phyloP scores from a whole-genome alignment of 768 basidiomycete species.

The Mycena capillaripes region DNA sequence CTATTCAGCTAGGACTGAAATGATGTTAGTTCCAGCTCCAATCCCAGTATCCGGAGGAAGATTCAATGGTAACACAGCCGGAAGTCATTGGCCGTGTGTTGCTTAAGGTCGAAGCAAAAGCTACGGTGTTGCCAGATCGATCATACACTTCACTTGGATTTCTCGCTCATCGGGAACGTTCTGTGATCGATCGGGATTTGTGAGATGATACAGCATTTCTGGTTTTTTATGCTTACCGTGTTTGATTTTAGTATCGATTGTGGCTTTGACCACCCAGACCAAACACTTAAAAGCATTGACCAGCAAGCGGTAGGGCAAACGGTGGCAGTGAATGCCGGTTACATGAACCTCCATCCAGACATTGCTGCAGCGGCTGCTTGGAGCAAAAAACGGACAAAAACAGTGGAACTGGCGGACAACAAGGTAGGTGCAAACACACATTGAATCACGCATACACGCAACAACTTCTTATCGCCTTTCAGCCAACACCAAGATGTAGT shows the following conservation, averaged over 20 bases:
- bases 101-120: conserved; percentile 6
- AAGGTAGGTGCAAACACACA: background rate
- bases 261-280: conserved; percentile 22
- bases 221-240: background rate
- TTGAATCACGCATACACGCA: too few relatives aligned
- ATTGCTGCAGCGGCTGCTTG: background rate
- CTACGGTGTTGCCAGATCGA: conserved; percentile 13
- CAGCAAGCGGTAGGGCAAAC: too few relatives aligned
- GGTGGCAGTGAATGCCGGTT: background rate
- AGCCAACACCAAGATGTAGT: conserved; percentile 15
- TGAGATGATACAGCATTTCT: background rate
- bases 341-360: conserved; percentile 6
- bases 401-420: background rate
- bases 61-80: background rate
- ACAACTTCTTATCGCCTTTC: background rate
- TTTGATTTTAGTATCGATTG: conserved; percentile 7
- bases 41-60: background rate
- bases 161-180: conserved; percentile 10
- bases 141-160: conserved; percentile 22
- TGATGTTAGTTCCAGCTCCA: conserved; percentile 8
- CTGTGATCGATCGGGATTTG: conserved; percentile 10
- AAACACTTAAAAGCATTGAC: conserved; percentile 8
- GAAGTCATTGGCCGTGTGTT: conserved; percentile 11
- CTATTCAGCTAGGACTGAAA: background rate
- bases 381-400: background rate